A percentile compares a stretch with the other conserved stretches of the same genome.
phyloP scores from a whole-genome alignment of 371 early-diverging fungal genomes.

The Mortierella sp. region DNA sequence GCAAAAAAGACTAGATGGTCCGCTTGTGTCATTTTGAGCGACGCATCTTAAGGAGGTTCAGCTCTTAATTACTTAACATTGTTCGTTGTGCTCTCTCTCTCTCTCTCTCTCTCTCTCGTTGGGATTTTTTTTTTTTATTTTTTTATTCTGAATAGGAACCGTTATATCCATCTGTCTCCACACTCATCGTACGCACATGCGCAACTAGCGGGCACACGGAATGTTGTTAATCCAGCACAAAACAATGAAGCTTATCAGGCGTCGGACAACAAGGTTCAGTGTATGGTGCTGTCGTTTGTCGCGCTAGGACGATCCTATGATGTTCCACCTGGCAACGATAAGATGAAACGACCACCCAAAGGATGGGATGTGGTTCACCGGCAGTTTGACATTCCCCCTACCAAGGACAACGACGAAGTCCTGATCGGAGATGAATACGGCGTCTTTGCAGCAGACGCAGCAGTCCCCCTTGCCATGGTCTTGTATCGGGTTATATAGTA shows the following conservation, averaged over 20 bases:
- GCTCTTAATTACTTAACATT: no score
- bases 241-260: conserved; percentile 10
- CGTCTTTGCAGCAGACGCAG: conserved; percentile 48
- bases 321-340: conserved; percentile 27
- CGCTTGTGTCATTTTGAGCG: no score
- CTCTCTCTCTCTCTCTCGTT: no score
- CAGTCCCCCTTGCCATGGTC: conserved; percentile 49
- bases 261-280: conserved; percentile 32
- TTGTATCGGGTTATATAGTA: conserved; percentile 39
- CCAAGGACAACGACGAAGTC: conserved; percentile 9
- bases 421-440: conserved; percentile 37
- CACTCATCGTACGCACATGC: conserved; percentile 41
- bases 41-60: no score
- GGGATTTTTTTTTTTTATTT: neutral
- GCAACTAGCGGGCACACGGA: conserved; percentile 11
- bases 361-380: conserved; percentile 41
- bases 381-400: conserved; percentile 7
- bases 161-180: conserved; percentile 35
- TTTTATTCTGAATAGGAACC: conserved; percentile 21
- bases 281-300: conserved; percentile 43
- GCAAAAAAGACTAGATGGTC: no score
- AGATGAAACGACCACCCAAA: conserved; percentile 47
- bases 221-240: conserved; percentile 10
- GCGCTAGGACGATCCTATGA: conserved; percentile 44
- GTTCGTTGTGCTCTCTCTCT: no score